phyloP scores from a whole-genome alignment of 2,329 filamentous ascomycete genomes.

The Cladophialophora yegresii region DNA sequence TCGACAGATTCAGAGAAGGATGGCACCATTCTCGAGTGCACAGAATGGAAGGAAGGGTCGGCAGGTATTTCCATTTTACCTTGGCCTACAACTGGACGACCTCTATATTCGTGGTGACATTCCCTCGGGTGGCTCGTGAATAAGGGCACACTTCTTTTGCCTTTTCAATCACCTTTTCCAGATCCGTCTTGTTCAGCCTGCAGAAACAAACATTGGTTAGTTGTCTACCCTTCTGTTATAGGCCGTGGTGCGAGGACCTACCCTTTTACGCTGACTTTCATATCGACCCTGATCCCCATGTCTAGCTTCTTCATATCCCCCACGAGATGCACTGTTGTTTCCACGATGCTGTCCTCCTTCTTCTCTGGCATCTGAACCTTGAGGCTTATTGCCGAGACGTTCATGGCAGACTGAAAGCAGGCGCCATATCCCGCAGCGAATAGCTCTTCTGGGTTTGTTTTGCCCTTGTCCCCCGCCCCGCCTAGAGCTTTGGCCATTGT shows the following conservation, averaged over 20 bases:
- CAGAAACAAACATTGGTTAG: not conserved
- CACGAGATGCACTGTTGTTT: conserved; percentile 49
- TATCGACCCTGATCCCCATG: conserved; percentile 49
- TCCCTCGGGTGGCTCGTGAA: conserved; percentile 27
- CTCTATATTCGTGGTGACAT: conserved; percentile 32
- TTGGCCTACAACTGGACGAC: conserved; percentile 8
- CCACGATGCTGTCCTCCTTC: conserved; percentile 45
- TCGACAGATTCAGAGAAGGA: not conserved
- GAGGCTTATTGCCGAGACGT: conserved; percentile 45
- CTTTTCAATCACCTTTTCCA: conserved; percentile 31
- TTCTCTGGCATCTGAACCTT: conserved; percentile 47
- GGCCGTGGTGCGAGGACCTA: not conserved
- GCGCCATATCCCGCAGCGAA: conserved; percentile 54
- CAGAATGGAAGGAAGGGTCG: not conserved
- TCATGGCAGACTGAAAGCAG: conserved; percentile 54
- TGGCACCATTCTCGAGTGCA: not conserved
- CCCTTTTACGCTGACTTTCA: conserved; percentile 45
- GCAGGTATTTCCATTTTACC: not conserved
- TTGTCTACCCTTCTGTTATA: not conserved
- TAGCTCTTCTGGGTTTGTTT: conserved; percentile 53
- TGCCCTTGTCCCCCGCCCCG: conserved; percentile 45
- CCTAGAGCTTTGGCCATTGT: conserved; percentile 51
- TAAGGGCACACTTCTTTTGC: conserved; percentile 34
- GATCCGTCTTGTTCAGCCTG: conserved; percentile 9
- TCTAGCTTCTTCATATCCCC: conserved; percentile 51